A percentile compares a stretch with the other conserved stretches of the same genome.
Conservation (phyloP, 75 land plant species). For the Pseudotsuga menziesii region DNA sequence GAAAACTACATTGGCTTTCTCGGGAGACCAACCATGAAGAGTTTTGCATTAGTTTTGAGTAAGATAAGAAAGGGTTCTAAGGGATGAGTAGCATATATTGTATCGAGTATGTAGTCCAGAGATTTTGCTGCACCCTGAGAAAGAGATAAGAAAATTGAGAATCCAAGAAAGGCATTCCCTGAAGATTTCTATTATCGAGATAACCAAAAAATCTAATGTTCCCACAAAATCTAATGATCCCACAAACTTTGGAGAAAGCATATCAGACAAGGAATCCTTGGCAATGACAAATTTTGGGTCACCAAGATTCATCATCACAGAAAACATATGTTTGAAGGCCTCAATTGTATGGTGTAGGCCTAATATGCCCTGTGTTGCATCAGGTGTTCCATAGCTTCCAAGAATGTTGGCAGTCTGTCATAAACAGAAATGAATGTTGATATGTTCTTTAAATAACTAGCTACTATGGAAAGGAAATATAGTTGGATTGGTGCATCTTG, state of each 20-base stretch:
- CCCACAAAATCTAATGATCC: too few relatives aligned
- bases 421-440: slow-evolving; percentile 4
- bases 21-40: too few relatives aligned
- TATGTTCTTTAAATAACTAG: not conserved
- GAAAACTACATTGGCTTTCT: too few relatives aligned
- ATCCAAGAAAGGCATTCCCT: too few relatives aligned
- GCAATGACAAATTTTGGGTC: slow-evolving; percentile 76
- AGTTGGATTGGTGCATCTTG: not conserved
- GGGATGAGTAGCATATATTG: too few relatives aligned
- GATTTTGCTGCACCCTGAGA: too few relatives aligned
- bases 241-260: slow-evolving; percentile 76
- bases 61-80: too few relatives aligned
- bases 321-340: slow-evolving; percentile 90
- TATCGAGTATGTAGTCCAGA: too few relatives aligned
- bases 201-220: too few relatives aligned
- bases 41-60: too few relatives aligned
- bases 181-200: too few relatives aligned
- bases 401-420: slow-evolving; percentile 72
- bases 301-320: slow-evolving; percentile 79
- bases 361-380: slow-evolving; percentile 47
- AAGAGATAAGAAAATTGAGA: too few relatives aligned
- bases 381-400: slow-evolving; percentile 42
- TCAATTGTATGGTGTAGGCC: slow-evolving; percentile 81
- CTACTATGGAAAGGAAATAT: not conserved
- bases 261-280: slow-evolving; percentile 29